These are phyloP conservation scores for Coix lacrymajobi DNA, from an alignment of 176 grass and related monocot species.

Conservation along the genomic window DNA sequence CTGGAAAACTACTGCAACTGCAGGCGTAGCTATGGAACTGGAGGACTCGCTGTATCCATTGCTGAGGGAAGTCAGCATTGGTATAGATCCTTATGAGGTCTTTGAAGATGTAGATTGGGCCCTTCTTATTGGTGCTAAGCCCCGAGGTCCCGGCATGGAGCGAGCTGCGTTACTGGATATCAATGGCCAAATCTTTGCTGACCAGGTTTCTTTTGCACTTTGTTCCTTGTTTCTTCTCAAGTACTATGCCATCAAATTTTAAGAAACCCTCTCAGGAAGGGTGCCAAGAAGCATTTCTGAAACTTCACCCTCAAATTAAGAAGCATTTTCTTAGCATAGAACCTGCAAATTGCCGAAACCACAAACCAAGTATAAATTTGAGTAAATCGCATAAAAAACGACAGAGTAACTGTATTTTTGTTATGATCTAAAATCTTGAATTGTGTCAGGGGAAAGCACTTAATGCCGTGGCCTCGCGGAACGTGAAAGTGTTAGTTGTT, in stretches of 20 bases:
- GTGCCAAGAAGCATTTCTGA: background rate
- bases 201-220: constrained; percentile 55
- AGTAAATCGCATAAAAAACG: background rate
- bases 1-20: constrained; percentile 21
- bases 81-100: constrained; percentile 75
- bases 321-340: background rate
- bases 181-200: constrained; percentile 89
- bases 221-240: background rate
- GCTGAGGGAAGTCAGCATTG: constrained; percentile 88
- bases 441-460: constrained; percentile 89
- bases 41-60: constrained; percentile 95
- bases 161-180: constrained; percentile 82
- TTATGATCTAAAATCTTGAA: constrained; percentile 34
- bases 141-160: constrained; percentile 95
- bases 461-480: constrained; percentile 80
- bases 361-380: background rate
- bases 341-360: background rate
- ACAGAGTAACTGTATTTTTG: background rate
- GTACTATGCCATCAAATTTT: background rate
- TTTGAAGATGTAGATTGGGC: constrained; percentile 88
- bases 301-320: background rate
- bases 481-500: constrained; percentile 82
- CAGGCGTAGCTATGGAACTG: constrained; percentile 96
- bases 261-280: background rate
- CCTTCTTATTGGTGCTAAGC: constrained; percentile 94